Evolutionary conservation across 1,139 yeast genomes (phyloP).

Genomic region (Blastobotrys proliferans): DNA sequence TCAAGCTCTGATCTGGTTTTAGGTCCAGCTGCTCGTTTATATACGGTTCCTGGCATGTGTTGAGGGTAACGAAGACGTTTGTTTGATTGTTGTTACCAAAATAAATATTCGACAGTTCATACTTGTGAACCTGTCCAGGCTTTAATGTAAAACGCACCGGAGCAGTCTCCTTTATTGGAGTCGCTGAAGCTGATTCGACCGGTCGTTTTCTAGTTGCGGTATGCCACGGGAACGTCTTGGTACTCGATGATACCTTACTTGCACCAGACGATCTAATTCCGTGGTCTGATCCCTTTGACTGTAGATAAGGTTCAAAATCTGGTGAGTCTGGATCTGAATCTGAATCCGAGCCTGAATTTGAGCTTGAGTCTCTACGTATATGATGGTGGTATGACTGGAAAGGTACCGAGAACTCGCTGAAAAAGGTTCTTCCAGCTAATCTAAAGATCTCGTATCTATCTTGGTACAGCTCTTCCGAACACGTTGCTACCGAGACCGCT

Average conservation of each 20-base stretch:
- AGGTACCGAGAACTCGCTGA: no score
- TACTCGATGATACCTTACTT: not conserved
- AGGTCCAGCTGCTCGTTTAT: conserved; percentile 4
- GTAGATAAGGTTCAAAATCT: no score
- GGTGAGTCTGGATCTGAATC: no score
- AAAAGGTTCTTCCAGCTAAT: conserved; percentile 4
- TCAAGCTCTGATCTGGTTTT: conserved; percentile 5
- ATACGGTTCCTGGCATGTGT: conserved; percentile 22
- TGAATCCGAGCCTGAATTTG: no score
- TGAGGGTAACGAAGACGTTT: conserved; percentile 22
- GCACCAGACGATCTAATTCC: no score
- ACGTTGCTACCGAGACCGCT: no score
- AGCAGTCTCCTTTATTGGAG: conserved; percentile 21
- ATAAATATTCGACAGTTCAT: conserved; percentile 19
- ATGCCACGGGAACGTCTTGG: conserved; percentile 5
- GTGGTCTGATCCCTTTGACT: no score
- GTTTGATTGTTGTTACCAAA: not conserved
- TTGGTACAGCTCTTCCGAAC: no score
- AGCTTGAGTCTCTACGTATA: no score
- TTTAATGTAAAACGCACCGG: conserved; percentile 26
- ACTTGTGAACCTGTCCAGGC: conserved; percentile 30
- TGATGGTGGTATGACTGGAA: no score
- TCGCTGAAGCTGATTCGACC: conserved; percentile 13
- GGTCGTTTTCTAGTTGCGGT: conserved; percentile 2
- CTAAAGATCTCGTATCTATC: no score